Conservation (phyloP, 148 eudicot species). For the Dianthus caryophyllus region DNA sequence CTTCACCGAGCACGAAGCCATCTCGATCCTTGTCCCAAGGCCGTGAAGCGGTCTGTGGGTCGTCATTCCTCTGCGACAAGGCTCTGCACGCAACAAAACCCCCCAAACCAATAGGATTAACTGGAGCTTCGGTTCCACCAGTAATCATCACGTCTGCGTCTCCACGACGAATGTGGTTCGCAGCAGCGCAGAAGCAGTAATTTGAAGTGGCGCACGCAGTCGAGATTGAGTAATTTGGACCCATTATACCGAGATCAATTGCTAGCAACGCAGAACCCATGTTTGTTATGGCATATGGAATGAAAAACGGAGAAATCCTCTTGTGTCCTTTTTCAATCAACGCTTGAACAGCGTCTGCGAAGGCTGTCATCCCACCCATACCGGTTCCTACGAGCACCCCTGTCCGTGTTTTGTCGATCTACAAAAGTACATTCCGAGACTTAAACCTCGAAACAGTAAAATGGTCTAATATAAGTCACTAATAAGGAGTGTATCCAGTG, state of each 20-base stretch:
- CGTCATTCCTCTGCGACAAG: conserved; percentile 89
- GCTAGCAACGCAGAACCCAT: conserved; percentile 96
- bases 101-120: conserved; percentile 87
- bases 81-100: conserved; percentile 98
- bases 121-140: conserved; percentile 94
- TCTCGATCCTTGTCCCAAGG: conserved; percentile 96
- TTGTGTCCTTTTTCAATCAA: conserved; percentile 78
- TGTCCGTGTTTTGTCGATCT: conserved; percentile 79
- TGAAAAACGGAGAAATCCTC: conserved; percentile 88
- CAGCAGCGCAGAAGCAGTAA: conserved; percentile 89
- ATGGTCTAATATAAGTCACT: no score
- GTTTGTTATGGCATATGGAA: conserved; percentile 87
- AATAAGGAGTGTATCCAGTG: no score
- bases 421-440: conserved; percentile 14
- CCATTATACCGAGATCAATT: conserved; percentile 92
- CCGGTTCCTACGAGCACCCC: conserved; percentile 98
- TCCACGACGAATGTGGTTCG: conserved; percentile 89
- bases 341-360: conserved; percentile 76
- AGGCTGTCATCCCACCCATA: conserved; percentile 82
- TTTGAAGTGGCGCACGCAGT: conserved; percentile 98
- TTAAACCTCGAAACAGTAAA: no score
- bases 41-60: conserved; percentile 87
- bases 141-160: conserved; percentile 94
- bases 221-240: conserved; percentile 91
- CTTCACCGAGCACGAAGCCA: conserved; percentile 99